Conservation (phyloP, 2,329 filamentous ascomycete genomes). For the Penicillium sp. region DNA sequence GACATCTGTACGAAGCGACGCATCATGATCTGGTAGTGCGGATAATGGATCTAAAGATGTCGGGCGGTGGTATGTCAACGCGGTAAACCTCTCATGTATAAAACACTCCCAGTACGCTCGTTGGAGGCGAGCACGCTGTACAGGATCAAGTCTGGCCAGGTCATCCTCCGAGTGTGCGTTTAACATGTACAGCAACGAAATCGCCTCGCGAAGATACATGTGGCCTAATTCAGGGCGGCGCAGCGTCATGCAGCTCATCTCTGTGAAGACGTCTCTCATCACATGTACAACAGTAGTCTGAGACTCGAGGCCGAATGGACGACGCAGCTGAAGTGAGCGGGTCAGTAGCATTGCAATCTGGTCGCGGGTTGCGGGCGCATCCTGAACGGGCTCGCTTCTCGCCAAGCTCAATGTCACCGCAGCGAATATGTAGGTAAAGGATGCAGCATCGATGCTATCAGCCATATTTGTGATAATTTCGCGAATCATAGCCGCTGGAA, state of each 20-base stretch:
- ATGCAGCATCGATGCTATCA: constrained; percentile 37
- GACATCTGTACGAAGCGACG: constrained; percentile 38
- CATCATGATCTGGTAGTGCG: constrained; percentile 42
- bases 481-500: constrained; percentile 43
- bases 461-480: constrained; percentile 38
- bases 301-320: constrained; percentile 40
- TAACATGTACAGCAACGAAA: constrained; percentile 47
- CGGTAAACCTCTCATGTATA: constrained; percentile 59
- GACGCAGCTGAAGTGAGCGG: constrained; percentile 38
- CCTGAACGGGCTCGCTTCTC: constrained; percentile 24
- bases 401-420: constrained; percentile 49
- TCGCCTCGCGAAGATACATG: constrained; percentile 52
- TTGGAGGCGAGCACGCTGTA: constrained; percentile 46
- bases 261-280: constrained; percentile 55
- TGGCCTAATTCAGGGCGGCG: constrained; percentile 52
- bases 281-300: constrained; percentile 47
- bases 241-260: constrained; percentile 54
- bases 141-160: constrained; percentile 30
- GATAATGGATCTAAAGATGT: constrained; percentile 42
- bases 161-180: constrained; percentile 44
- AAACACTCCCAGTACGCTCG: constrained; percentile 58
- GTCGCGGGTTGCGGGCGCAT: constrained; percentile 25
- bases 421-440: constrained; percentile 48
- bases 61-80: constrained; percentile 52
- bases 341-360: constrained; percentile 28